Evolutionary conservation across 1,139 yeast genomes (phyloP), one percentile per base, ranked within the genome.

Genomic region (Casaregolazyma lundiana): DNA sequence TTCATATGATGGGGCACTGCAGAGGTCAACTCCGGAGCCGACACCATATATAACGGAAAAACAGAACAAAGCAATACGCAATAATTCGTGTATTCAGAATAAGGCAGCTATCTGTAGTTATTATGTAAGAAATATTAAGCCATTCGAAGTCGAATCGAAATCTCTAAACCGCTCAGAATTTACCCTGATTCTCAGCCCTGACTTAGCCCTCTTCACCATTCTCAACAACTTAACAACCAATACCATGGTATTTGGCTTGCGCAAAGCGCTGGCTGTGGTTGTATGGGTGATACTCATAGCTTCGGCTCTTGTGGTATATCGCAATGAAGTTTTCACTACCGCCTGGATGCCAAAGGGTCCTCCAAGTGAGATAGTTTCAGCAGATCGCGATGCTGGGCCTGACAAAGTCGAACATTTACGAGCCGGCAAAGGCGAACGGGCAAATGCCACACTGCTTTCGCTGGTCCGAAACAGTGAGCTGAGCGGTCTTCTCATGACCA

Each of bases 391-490:
- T 6, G 2, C 15, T 9, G 32, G 13, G 34, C 58, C 54, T 5
- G 50, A 50, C 22, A 49, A 52, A 17, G 42, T 36, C 5, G 36
- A 41, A 16, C 35, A 11, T 15, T 26, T 36, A 26, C 26, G 38
- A 2, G 35, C 38, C 7, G 45, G 41, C 3, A 29, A 30, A 20
- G 22, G 43, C 20, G 26, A 38, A 13, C 44, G 50, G 24, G 89
- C 84, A 16, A 84, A 79, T 60, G 96, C 95, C 3, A 84, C 95
- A 0, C 73, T 87, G 40, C 61, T 84, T 17, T 78, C 88, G 3
- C 66, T 87, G 48, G 95, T 83, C 7, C 69, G 89, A 49, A 84
- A 85, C 59, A 61, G 73, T 7, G 95, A 87, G 59, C 61, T 75
- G n/a, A 56, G 55, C 0, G 72, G 65, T 2, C 72, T 86, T 16